Evolutionary conservation across 306 rosid species (phyloP).

Genomic region (Pachyrhizus erosus): DNA sequence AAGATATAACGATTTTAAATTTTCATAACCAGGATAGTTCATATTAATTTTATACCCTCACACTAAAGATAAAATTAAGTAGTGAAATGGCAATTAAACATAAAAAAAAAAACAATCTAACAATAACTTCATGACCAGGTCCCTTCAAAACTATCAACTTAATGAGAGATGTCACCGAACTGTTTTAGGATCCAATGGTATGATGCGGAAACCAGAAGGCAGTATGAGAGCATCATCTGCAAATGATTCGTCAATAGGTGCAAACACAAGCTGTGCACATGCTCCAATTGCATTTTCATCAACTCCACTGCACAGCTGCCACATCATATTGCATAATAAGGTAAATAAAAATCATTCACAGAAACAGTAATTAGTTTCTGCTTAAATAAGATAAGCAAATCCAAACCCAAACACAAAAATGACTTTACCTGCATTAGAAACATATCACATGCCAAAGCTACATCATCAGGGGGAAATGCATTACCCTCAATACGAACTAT

Average conservation of each 20-base stretch:
- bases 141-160: not conserved
- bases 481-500: conserved; percentile 91
- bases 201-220: conserved; percentile 89
- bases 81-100: not conserved
- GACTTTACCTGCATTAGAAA: conserved; percentile 72
- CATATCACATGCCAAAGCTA: conserved; percentile 78
- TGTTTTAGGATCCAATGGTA: conserved; percentile 81
- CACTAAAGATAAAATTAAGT: not conserved
- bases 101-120: not conserved
- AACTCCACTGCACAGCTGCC: conserved; percentile 83
- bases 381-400: conserved; percentile 8
- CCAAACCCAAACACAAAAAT: not conserved
- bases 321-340: not conserved
- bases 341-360: not conserved
- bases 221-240: conserved; percentile 83
- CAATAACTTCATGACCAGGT: not conserved
- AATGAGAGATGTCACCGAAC: conserved; percentile 49
- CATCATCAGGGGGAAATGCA: conserved; percentile 82
- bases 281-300: conserved; percentile 84
- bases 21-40: not conserved
- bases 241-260: conserved; percentile 91
- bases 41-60: conserved; percentile 5
- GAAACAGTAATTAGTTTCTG: not conserved
- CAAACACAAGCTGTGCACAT: conserved; percentile 90
- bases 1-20: not conserved